Evolutionary conservation across 805 yeast genomes (phyloP).

Genomic region (Saccharomycopsis fodiens): DNA sequence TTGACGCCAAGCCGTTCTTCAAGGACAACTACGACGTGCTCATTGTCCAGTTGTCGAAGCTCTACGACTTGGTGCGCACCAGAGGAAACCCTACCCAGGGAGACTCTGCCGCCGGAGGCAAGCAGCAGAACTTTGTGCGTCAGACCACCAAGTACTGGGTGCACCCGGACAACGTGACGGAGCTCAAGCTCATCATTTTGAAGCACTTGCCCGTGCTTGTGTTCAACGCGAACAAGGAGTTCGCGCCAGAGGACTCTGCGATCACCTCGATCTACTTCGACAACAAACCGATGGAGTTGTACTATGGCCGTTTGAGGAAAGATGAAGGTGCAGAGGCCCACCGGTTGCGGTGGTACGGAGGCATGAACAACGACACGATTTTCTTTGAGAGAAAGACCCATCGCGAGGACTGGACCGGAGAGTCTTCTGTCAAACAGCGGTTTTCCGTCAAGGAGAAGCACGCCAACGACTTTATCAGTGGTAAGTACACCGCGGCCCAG

Average conservation of each 20-base stretch:
- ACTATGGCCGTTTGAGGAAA: slow-evolving; percentile 89
- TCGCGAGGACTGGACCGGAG: slow-evolving; percentile 99
- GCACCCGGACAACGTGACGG: slow-evolving; percentile 96
- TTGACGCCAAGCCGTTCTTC: slow-evolving; percentile 91
- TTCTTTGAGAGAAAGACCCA: slow-evolving; percentile 97
- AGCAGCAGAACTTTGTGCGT: slow-evolving; percentile 95
- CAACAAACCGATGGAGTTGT: slow-evolving; percentile 79
- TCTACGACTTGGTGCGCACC: slow-evolving; percentile 90
- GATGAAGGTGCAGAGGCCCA: slow-evolving; percentile 99
- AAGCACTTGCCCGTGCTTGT: slow-evolving; percentile 96
- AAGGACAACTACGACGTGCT: slow-evolving; percentile 88
- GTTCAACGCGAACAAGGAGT: slow-evolving; percentile 93
- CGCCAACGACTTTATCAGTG: slow-evolving; percentile 76
- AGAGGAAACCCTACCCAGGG: slow-evolving; percentile 94
- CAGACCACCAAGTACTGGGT: slow-evolving; percentile 99
- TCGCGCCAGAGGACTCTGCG: slow-evolving; percentile 89
- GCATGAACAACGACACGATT: slow-evolving; percentile 86
- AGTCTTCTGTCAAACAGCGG: slow-evolving; percentile 97
- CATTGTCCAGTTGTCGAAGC: slow-evolving; percentile 80
- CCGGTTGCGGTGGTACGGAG: slow-evolving; percentile 98
- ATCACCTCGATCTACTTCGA: slow-evolving; percentile 96
- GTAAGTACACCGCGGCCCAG: slow-evolving; percentile 79
- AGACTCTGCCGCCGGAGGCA: slow-evolving; percentile 96
- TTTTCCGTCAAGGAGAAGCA: slow-evolving; percentile 87
- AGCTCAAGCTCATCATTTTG: slow-evolving; percentile 81